Base-by-base conservation (phyloP, 1,284 basidiomycete species). In the Sporisorium graminicola region DNA sequence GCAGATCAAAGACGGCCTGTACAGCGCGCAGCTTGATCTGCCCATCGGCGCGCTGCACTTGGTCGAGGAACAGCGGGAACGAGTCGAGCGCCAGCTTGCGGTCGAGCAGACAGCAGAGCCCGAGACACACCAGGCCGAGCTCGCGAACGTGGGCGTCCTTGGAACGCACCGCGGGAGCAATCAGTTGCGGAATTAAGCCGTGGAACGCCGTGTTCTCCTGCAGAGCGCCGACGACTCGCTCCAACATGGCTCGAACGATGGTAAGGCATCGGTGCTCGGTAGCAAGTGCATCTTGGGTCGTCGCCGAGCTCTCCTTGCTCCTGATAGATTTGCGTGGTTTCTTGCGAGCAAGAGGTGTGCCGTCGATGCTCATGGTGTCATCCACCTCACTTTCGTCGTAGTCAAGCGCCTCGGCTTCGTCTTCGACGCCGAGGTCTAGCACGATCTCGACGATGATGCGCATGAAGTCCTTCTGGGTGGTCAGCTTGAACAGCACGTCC, bases 161-260 rank as follows among this genome's bases (percentile, higher is more conserved):
- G 72, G 93, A 90, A 80, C 92, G 91, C 35, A 98, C 93, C 1
- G 94, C 91, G 0, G 96, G 96, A 33, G 97, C 90, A 77, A 98
- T 94, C 26, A 98, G 88, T 80, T 98, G 94, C 2, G 91, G 90
- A 2, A 98, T 88, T 40, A 98, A 90, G 35, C 96, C 96, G 82
- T 96, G 92, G 51, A 98, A 88, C 0, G 93, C 95, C 2, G 94
- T 94, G 86, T 98, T 96, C 79, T 98, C 95, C 83, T 96, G 93
- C 69, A 98, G 92, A 94, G 81, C 66, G 18, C 81, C 78, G 3
- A 78, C 65, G 24, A 82, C 93, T 18, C 95, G 90, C 87, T 98
- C 95, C 7, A 98, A 88, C 89, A 98, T 91, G 0, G 92, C 92
- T 50, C 93, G 94, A 72, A 94, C 95, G 29, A 99, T 89, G n/a